Evolutionary conservation across 139 green algal genomes (phyloP).

Genomic region (Chlorella sp.): DNA sequence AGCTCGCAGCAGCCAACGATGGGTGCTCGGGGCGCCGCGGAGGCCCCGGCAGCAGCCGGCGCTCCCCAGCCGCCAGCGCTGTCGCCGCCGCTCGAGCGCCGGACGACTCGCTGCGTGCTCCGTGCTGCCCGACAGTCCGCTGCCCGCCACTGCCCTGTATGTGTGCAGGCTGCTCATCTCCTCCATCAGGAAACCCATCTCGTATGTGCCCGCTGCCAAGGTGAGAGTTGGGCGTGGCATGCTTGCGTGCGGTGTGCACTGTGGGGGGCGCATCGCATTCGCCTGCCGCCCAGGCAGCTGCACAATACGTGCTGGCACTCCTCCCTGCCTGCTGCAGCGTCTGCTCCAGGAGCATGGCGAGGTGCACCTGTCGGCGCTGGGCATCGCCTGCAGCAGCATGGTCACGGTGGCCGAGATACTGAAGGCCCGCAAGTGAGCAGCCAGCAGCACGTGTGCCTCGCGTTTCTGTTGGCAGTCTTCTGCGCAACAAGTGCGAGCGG

Average conservation of each 20-base stretch:
- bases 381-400: conserved; percentile 83
- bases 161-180: conserved; percentile 74
- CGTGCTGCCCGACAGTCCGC: not conserved
- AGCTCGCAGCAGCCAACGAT: not conserved
- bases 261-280: not conserved
- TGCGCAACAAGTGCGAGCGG: no score
- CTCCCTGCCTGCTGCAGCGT: conserved; percentile 45
- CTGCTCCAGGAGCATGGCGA: conserved; percentile 83
- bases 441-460: not conserved
- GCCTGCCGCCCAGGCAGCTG: not conserved
- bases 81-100: no score
- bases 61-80: not conserved
- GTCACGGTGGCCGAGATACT: conserved; percentile 92
- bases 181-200: conserved; percentile 78
- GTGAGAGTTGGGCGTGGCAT: not conserved
- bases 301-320: not conserved
- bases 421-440: conserved; percentile 71
- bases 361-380: conserved; percentile 87
- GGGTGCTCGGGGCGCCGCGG: not conserved
- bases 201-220: conserved; percentile 69
- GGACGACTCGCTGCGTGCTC: not conserved
- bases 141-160: not conserved
- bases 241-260: not conserved
- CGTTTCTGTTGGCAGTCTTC: no score
- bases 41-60: not conserved